Conservation (phyloP, 2,329 filamentous ascomycete species). For the Paraconiothyrium sp. region DNA sequence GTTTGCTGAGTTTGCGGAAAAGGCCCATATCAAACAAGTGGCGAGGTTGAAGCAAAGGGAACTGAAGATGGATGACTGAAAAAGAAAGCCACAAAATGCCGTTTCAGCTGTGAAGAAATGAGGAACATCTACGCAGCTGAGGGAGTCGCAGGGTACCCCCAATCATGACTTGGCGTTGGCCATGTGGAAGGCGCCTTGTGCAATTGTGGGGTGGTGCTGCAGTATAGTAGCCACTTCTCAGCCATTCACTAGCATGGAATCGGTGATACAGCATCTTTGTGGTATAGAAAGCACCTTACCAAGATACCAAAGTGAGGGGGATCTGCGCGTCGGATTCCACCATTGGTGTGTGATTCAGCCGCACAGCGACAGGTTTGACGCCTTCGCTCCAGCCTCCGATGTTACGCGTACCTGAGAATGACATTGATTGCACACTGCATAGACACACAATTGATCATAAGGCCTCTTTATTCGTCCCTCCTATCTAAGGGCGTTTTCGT, state of each 20-base stretch:
- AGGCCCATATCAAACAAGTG: neutral
- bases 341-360: neutral
- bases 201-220: constrained; percentile 3
- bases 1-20: constrained; percentile 24
- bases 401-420: no score
- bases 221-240: neutral
- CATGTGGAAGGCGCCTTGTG: constrained; percentile 1
- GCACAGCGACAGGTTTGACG: neutral
- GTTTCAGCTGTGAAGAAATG: neutral
- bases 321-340: neutral
- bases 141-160: neutral
- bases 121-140: neutral
- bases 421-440: neutral
- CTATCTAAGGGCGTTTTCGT: neutral
- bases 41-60: neutral
- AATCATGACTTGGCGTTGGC: neutral
- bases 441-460: neutral
- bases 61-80: neutral
- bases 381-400: no score
- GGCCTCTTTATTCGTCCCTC: neutral
- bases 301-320: neutral
- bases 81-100: constrained; percentile 2
- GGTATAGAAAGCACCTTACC: neutral
- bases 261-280: constrained; percentile 4
- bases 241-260: neutral